Evolutionary conservation across 768 basidiomycete genomes (phyloP), one percentile per base, ranked within the genome.

Genomic region (Sistotremastrum suecicum): DNA sequence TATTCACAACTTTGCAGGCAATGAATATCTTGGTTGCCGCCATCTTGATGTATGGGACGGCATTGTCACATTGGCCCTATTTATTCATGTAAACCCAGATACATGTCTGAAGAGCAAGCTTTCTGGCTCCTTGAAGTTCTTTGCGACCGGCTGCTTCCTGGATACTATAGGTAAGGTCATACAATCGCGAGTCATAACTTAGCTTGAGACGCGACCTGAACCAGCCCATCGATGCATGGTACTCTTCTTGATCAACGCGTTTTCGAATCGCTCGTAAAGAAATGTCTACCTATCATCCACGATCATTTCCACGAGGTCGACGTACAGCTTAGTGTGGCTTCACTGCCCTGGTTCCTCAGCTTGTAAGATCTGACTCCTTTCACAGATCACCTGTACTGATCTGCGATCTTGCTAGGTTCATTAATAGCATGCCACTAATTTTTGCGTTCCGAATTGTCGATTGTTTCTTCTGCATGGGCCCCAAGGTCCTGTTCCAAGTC

Each of bases 381-480:
- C 8, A n/a, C 29, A 42, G 28, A 12, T 39, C 37, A 34, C 45
- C 51, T 32, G 43, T 34, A 32, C 39, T 38, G 43, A 11, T 34
- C 34, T 11, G 9, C n/a, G 29, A 30, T n/a, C 29, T 9, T 41
- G 43, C 29, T 52, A 83, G 86, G 56, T 89, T 75, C 56, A 89
- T 90, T 59, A 90, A 90, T 63, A 87, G 83, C 58, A 89, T 91
- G 87, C 87, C 91, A 1, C 83, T 98, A 76, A 80, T 99, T 37
- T 99, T 98, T 56, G 94, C 94, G 0, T 99, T 95, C 69, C 78
- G 95, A 33, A 87, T 95, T 57, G 89, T 92, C 2, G 92, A 98
- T 59, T 97, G 92, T 60, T 92, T 97, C 68, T 83, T 97, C 66
- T 91, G 90, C 54, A 97, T 99, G 94, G 95, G 95, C 0, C 89